Evolutionary conservation across 495 filamentous ascomycete genomes (phyloP).

Genomic region (Cercophora newfieldiana): DNA sequence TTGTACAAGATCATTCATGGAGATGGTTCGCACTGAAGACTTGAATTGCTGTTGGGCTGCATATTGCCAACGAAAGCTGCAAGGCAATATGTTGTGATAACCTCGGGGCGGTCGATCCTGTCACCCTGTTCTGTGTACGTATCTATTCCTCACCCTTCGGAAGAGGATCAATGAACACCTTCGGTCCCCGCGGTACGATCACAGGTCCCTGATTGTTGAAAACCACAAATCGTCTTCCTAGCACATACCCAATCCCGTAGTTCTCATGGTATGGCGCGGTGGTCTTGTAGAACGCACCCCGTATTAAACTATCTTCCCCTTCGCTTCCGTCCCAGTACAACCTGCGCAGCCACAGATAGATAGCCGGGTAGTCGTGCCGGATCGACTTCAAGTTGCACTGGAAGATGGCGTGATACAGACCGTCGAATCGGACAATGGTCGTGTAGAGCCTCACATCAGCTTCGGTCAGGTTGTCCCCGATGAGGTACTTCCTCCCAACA

Average conservation of each 20-base stretch:
- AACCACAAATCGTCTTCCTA: slow-evolving; percentile 24
- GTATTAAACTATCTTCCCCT: slow-evolving; percentile 12
- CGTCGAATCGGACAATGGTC: slow-evolving; percentile 76
- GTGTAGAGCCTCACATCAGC: slow-evolving; percentile 77
- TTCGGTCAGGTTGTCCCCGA: slow-evolving; percentile 68
- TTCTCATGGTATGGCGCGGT: slow-evolving; percentile 49
- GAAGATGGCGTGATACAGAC: slow-evolving; percentile 80
- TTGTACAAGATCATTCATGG: background rate
- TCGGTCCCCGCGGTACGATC: slow-evolving; percentile 35
- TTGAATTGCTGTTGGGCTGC: too few species aligned
- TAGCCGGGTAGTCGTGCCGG: slow-evolving; percentile 67
- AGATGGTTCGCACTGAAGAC: background rate
- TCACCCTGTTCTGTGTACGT: too few species aligned
- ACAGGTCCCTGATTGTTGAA: slow-evolving; percentile 22
- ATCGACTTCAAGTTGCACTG: slow-evolving; percentile 79
- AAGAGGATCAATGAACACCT: slow-evolving; percentile 29
- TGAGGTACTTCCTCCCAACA: slow-evolving; percentile 49
- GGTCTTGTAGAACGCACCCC: slow-evolving; percentile 50
- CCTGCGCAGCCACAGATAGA: slow-evolving; percentile 66
- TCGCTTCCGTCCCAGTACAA: slow-evolving; percentile 68
- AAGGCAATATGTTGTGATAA: too few species aligned
- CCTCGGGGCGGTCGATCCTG: too few species aligned
- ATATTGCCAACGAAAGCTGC: too few species aligned
- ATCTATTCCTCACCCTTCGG: background rate
- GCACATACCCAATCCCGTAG: slow-evolving; percentile 29